A percentile compares a stretch with the other conserved stretches of the same genome.
phyloP scores from a whole-genome alignment of 2,329 filamentous ascomycete genomes.

The Mycocentrospora acerina region DNA sequence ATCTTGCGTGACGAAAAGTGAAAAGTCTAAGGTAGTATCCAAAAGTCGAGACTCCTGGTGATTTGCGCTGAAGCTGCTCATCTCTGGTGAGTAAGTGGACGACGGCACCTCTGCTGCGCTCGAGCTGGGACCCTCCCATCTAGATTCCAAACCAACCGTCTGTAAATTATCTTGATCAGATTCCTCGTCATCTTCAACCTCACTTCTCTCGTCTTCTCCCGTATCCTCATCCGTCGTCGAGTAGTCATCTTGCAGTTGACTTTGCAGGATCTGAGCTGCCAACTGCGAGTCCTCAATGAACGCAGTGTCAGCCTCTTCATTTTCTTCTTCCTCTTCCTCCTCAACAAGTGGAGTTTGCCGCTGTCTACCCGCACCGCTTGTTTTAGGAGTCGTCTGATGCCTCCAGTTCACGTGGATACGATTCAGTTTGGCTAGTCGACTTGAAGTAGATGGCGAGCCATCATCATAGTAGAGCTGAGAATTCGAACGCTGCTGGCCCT shows the following conservation, averaged over 20 bases:
- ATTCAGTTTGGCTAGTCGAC: constrained; percentile 30
- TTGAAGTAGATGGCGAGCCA: constrained; percentile 12
- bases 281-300: constrained; percentile 49
- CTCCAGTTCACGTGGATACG: constrained; percentile 27
- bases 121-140: not conserved
- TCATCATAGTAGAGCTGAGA: constrained; percentile 2
- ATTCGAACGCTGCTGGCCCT: not conserved
- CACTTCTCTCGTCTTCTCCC: not conserved
- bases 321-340: constrained; percentile 2
- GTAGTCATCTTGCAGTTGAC: constrained; percentile 38
- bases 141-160: not conserved
- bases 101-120: not conserved
- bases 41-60: not conserved
- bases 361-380: constrained; percentile 3
- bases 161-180: not conserved
- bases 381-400: constrained; percentile 10
- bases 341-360: not conserved
- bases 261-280: constrained; percentile 44
- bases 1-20: not conserved
- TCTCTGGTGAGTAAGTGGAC: too few species aligned
- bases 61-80: not conserved
- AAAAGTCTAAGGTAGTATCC: too few species aligned
- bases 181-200: constrained; percentile 1
- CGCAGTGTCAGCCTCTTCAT: constrained; percentile 13
- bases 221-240: constrained; percentile 23